Evolutionary conservation across 345 rosid species (phyloP).

Genomic region (Gossypium raimondii): DNA sequence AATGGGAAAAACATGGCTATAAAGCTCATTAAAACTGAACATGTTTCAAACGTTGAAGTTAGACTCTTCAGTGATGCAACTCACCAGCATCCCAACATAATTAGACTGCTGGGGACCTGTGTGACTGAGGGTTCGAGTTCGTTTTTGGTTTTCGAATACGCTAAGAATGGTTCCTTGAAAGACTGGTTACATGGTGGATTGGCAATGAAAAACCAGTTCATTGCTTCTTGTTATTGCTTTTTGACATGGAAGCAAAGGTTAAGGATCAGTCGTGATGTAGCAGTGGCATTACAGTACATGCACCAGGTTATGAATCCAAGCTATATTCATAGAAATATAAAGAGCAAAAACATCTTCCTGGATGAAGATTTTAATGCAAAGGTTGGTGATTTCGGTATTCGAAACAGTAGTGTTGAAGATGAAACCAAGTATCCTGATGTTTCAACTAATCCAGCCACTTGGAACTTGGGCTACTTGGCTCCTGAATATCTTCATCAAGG

Average conservation of each 20-base stretch:
- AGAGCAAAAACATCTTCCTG: slow-evolving; percentile 69
- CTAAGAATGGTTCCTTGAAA: slow-evolving; percentile 80
- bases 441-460: slow-evolving; percentile 30
- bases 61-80: slow-evolving; percentile 48
- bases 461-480: slow-evolving; percentile 44
- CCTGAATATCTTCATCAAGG: slow-evolving; percentile 58
- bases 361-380: slow-evolving; percentile 90
- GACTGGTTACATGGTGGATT: slow-evolving; percentile 93
- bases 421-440: slow-evolving; percentile 26
- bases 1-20: slow-evolving; percentile 79
- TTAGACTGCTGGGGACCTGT: slow-evolving; percentile 71
- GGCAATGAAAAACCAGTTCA: slow-evolving; percentile 90
- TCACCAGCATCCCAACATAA: slow-evolving; percentile 67
- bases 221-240: slow-evolving; percentile 85
- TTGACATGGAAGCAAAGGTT: slow-evolving; percentile 88
- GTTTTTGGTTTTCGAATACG: slow-evolving; percentile 70
- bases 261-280: slow-evolving; percentile 76
- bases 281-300: slow-evolving; percentile 80
- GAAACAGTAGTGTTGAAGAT: slow-evolving; percentile 36
- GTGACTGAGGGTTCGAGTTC: slow-evolving; percentile 38
- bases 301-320: slow-evolving; percentile 72
- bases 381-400: slow-evolving; percentile 69
- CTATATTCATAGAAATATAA: slow-evolving; percentile 64
- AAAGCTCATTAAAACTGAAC: slow-evolving; percentile 35
- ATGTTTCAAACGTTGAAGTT: slow-evolving; percentile 43